A percentile compares a stretch with the other conserved stretches of the same genome.
Conservation (phyloP, 306 rosid species). For the Vigna radiata region DNA sequence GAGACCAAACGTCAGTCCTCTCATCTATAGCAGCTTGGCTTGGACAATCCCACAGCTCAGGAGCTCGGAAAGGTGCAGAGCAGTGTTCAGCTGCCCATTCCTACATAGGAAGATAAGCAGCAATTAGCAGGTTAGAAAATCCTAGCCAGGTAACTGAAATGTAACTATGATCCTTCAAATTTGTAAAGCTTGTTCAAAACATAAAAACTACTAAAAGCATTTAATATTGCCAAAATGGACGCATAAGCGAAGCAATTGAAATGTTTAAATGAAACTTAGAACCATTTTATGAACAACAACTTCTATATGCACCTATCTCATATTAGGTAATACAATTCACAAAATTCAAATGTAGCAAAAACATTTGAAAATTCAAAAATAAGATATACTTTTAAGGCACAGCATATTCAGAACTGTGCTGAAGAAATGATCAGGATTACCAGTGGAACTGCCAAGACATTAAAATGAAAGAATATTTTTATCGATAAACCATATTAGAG, state of each 20-base stretch:
- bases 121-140: slow-evolving; percentile 35
- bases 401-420: slow-evolving; percentile 2
- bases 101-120: slow-evolving; percentile 56
- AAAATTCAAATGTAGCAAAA: slow-evolving; percentile 31
- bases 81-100: slow-evolving; percentile 99
- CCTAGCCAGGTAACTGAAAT: slow-evolving; percentile 39
- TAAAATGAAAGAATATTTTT: neutral
- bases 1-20: slow-evolving; percentile 96
- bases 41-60: slow-evolving; percentile 99
- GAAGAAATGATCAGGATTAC: slow-evolving; percentile 11
- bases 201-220: slow-evolving; percentile 11
- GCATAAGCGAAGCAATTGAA: slow-evolving; percentile 14
- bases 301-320: slow-evolving; percentile 13
- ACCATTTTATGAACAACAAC: neutral
- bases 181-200: slow-evolving; percentile 30
- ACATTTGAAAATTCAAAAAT: slow-evolving; percentile 19
- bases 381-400: neutral
- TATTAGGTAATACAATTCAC: slow-evolving; percentile 26
- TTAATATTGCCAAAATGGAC: slow-evolving; percentile 27
- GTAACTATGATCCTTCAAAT: slow-evolving; percentile 38
- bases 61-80: slow-evolving; percentile 98
- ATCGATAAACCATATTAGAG: too few relatives aligned
- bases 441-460: slow-evolving; percentile 17
- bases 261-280: slow-evolving; percentile 3
- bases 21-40: slow-evolving; percentile 88